Conservation (phyloP, 2,329 filamentous ascomycete genomes). For the Lasiodiplodia hormozganensis region DNA sequence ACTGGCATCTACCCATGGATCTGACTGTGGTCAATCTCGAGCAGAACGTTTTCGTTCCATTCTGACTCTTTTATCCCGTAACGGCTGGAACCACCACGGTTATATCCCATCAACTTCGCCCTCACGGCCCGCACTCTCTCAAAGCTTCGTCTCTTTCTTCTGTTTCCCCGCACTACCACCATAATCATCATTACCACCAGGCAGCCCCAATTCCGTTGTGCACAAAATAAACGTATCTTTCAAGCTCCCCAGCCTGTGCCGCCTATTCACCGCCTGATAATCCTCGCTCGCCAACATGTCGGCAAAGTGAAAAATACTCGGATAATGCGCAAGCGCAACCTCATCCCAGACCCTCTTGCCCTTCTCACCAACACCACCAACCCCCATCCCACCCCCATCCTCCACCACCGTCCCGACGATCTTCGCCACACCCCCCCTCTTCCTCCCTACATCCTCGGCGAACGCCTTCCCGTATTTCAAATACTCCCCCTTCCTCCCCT, state of each 20-base stretch:
- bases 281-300: constrained; percentile 66
- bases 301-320: constrained; percentile 66
- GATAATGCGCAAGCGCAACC: constrained; percentile 70
- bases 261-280: constrained; percentile 65
- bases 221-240: constrained; percentile 62
- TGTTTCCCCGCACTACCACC: background rate
- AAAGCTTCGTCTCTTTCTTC: constrained; percentile 6
- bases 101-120: background rate
- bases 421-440: constrained; percentile 66
- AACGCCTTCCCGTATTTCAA: constrained; percentile 65
- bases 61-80: background rate
- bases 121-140: background rate
- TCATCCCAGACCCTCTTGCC: constrained; percentile 62
- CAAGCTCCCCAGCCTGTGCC: constrained; percentile 58
- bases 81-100: background rate
- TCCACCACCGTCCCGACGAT: constrained; percentile 65
- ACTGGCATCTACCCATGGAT: constrained; percentile 25
- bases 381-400: constrained; percentile 46
- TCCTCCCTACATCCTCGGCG: constrained; percentile 55
- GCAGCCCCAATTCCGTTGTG: constrained; percentile 57
- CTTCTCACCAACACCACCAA: constrained; percentile 47
- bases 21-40: constrained; percentile 3
- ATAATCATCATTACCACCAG: background rate
- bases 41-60: constrained; percentile 21
- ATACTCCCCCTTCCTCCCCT: constrained; percentile 60